These are phyloP conservation scores for Syncephalis plumigaleata DNA, from an alignment of 371 early-diverging fungal genomes.

Conservation along the genomic window DNA sequence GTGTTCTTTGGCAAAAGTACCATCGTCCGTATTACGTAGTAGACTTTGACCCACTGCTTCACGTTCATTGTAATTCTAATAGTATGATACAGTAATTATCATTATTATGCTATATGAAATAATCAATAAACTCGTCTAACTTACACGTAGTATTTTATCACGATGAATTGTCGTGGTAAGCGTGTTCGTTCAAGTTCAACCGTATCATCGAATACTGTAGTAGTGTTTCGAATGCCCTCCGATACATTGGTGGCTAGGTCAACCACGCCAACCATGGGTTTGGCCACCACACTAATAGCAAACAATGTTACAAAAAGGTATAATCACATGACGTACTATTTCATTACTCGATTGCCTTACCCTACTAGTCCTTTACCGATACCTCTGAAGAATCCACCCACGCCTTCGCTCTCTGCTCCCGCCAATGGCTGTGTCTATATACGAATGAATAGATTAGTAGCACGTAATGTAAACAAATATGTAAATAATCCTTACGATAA, in stretches of 20 bases:
- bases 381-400: constrained; percentile 92
- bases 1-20: constrained; percentile 61
- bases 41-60: constrained; percentile 85
- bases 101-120: background rate
- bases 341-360: too few species aligned
- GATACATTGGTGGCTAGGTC: constrained; percentile 84
- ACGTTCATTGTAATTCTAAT: constrained; percentile 41
- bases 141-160: constrained; percentile 46
- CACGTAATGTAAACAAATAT: background rate
- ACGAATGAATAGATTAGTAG: background rate
- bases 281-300: constrained; percentile 51
- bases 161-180: constrained; percentile 74
- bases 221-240: constrained; percentile 85
- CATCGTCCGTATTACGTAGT: constrained; percentile 71
- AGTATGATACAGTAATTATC: constrained; percentile 12
- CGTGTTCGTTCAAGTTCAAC: constrained; percentile 48
- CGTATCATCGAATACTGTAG: constrained; percentile 77
- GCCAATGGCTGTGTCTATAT: constrained; percentile 71
- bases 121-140: constrained; percentile 17
- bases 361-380: constrained; percentile 92
- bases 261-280: constrained; percentile 85
- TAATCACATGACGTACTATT: constrained; percentile 11
- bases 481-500: constrained; percentile 17
- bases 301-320: constrained; percentile 12
- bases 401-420: constrained; percentile 80